Base-by-base conservation (phyloP, 2,329 filamentous ascomycete species). In the Colletotrichum eleusines region DNA sequence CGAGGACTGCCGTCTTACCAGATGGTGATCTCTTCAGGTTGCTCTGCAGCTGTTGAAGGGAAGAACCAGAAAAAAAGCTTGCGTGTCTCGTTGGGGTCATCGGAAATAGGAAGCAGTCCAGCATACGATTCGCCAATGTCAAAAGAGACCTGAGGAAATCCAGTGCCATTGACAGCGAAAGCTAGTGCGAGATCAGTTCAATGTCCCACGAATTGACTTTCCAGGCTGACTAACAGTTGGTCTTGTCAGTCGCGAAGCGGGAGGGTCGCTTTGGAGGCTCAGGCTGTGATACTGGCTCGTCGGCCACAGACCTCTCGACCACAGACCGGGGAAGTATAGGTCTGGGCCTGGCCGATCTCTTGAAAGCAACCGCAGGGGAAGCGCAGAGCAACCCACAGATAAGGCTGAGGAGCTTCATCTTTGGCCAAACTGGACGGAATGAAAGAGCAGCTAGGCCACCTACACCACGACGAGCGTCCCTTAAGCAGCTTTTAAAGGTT, bases 31-130 rank as follows among this genome's bases (percentile, higher is more conserved):
- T 92, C 90, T 58, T 91, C 84, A 0, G 82, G 80, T 0, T 84
- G 82, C 6, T 82, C 76, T 2, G 82, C 77, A 53, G 88, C 87
- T 0, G 82, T 83, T 0, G 88, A 86, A 0, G 90, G 89, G 71
- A 90, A 91, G 81, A 91, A 91, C 88, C 89, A 92, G 76, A 91
- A 92, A 79, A 86, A 92, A 1, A 92, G 78, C 72, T 90, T 78
- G 23, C 71, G 61, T 0, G 80, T 81, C 77, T 89, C 88, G 35
- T 86, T 76, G 0, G 81, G 77, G 16, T 82, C 76, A 46, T 82
- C 79, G 1, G 84, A 85, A 68, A 92, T 88, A 7, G 90, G 89
- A 40, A 92, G 76, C 18, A 87, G 77, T n/a, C 90, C 90, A 38
- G 89, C 86, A 74, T 91, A 91, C 0, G 87, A 89, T 79, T 92